Evolutionary conservation across 352 stramenopile species (phyloP).

Genomic region (Phytophthora sojae): DNA sequence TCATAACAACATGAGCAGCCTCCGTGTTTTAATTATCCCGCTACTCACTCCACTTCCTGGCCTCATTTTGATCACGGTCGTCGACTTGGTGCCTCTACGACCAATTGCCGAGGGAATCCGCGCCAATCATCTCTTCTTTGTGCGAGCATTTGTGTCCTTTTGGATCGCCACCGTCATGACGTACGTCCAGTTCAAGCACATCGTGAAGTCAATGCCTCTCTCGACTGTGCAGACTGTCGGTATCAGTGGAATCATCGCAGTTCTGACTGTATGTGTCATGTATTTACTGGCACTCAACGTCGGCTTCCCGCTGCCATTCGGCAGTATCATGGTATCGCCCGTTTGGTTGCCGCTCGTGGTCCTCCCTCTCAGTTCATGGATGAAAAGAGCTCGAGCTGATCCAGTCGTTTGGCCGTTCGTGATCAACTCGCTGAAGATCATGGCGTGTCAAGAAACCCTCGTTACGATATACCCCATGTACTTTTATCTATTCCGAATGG

Average conservation of each 20-base stretch:
- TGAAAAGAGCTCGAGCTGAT: conserved; percentile 12
- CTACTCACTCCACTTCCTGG: conserved; percentile 22
- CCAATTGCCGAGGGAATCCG: conserved; percentile 8
- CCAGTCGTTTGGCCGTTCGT: conserved; percentile 3
- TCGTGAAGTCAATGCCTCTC: conserved; percentile 14
- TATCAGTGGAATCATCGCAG: conserved; percentile 12
- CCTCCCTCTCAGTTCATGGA: conserved; percentile 4
- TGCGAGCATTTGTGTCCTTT: conserved; percentile 18
- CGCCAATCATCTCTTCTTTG: conserved; percentile 23
- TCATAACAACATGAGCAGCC: background rate
- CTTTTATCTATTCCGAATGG: conserved; percentile 30
- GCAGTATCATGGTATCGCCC: conserved; percentile 22
- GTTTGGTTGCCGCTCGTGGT: conserved; percentile 20
- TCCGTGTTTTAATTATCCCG: conserved; percentile 14
- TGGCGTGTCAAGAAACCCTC: conserved; percentile 24
- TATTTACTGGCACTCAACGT: conserved; percentile 23
- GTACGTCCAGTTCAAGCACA: conserved; percentile 28
- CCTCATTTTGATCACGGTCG: conserved; percentile 16
- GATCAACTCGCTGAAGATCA: conserved; percentile 21
- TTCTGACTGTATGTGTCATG: background rate
- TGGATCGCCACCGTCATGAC: conserved; percentile 19
- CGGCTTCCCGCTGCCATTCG: conserved; percentile 49
- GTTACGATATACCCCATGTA: conserved; percentile 40
- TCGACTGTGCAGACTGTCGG: conserved; percentile 1
- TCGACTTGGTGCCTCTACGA: conserved; percentile 20